phyloP scores from a whole-genome alignment of 768 basidiomycete genomes.

The Pisolithus marmoratus region DNA sequence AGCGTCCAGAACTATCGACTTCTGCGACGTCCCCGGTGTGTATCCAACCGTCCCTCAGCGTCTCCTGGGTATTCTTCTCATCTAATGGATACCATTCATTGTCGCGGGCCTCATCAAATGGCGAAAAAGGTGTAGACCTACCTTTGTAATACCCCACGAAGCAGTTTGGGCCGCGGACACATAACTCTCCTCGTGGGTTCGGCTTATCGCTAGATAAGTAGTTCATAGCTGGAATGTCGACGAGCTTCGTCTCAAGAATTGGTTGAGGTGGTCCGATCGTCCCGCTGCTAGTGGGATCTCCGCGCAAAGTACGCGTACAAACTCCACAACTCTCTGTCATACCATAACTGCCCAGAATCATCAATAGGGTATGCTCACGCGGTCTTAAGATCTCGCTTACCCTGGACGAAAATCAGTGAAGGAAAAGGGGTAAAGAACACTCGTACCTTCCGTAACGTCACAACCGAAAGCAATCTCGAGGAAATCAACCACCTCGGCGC shows the following conservation, averaged over 20 bases:
- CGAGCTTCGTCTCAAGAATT: slow-evolving; percentile 74
- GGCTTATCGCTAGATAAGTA: slow-evolving; percentile 87
- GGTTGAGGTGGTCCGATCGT: slow-evolving; percentile 80
- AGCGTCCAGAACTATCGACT: slow-evolving; percentile 70
- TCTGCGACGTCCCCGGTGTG: slow-evolving; percentile 87
- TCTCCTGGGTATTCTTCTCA: slow-evolving; percentile 72
- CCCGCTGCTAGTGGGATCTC: slow-evolving; percentile 63
- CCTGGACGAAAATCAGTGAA: slow-evolving; percentile 27
- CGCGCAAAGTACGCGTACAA: slow-evolving; percentile 47
- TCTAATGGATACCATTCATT: slow-evolving; percentile 44
- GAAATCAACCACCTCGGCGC: slow-evolving; percentile 81
- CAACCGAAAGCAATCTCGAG: slow-evolving; percentile 76
- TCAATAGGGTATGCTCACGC: background rate
- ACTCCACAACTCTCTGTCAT: slow-evolving; percentile 83
- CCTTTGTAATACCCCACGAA: slow-evolving; percentile 77
- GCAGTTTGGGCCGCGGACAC: slow-evolving; percentile 57
- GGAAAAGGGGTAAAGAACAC: background rate
- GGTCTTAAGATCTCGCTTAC: slow-evolving; percentile 29
- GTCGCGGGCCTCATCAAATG: slow-evolving; percentile 58
- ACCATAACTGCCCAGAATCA: slow-evolving; percentile 51
- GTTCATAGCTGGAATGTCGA: slow-evolving; percentile 87
- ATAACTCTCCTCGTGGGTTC: slow-evolving; percentile 86
- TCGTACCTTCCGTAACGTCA: slow-evolving; percentile 70
- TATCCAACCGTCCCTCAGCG: slow-evolving; percentile 85
- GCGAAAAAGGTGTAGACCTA: slow-evolving; percentile 38